Base-by-base conservation (phyloP, 495 filamentous ascomycete species). In the Lasiosphaeria hispida region DNA sequence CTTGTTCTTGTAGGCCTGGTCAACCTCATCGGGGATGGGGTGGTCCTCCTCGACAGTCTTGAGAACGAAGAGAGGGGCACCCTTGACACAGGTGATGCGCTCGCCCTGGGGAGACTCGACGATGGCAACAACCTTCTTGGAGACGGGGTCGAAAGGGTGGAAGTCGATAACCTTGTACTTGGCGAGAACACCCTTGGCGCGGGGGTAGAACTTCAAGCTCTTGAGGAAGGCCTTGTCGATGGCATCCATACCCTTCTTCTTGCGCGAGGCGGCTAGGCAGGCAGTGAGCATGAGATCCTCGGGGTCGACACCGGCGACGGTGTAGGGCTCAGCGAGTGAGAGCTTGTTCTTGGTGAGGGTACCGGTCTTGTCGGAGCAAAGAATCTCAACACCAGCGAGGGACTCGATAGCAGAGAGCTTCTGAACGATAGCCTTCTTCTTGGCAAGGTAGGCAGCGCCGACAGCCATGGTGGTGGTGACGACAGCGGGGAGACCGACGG, bases 321-420 rank as follows among this genome's bases (percentile, higher is more conserved):
- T 89, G 76, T 85, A 96, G 35, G 92, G 91, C 63, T 95, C 91
- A 47, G 85, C 79, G 50, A 96, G 81, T 38, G 90, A 90, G 14
- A 96, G 83, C 74, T 92, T 93, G 80, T 96, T 96, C 77, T 91
- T 92, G 66, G 91, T 96, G 60, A 96, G 74, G 56, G 87, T 95
- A 86, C 91, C 90, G 50, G 91, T 96, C 82, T 97, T 97, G 78
- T 97, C 92, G 42, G 92, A 97, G 82, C 92, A 97, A 60, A 96
- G 85, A 72, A 96, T 95, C 77, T 96, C 91, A 55, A 96, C 92
- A 80, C 90, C 92, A 66, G 92, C 92, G 54, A 96, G 78, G 18
- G 92, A 96, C 77, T 96, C 92, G 59, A 96, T 96, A 52, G 92
- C 92, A 43, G 89, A 92, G 51, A 96, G 84, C 79, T 96, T 96